Base-by-base conservation (phyloP, 345 rosid genomes). In the Aquilaria sinensis region DNA sequence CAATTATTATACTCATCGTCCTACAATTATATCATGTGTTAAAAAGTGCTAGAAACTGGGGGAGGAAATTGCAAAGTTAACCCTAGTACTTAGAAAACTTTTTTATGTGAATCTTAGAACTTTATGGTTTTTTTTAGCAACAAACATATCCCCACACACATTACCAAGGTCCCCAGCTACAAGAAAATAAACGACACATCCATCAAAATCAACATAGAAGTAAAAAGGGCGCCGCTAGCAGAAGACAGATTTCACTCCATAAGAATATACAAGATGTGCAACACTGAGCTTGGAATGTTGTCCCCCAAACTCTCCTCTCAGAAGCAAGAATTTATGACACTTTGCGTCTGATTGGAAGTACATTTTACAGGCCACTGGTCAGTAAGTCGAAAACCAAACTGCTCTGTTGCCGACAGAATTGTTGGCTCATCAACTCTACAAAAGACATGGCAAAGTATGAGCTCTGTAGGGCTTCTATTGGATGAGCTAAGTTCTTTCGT, bases 361-460 rank as follows among this genome's bases (percentile, higher is more conserved):
- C 70, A 67, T 65, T 64, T 73, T 2, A 62, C 8, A 3, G 83
- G 81, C 96, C 98, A 93, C 60, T 72, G 81, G 62, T 86, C 92
- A 9, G 73, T 85, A 61, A 93, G 75, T 71, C 48, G 72, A 72
- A 90, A 93, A 51, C 90, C 98, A 58, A 55, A 77, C 72, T 66
- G 73, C 37, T 80, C 72, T 14, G 98, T 94, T 48, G 88, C 85
- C 31, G 83, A 74, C 30, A 90, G 75, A 5, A 88, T 72, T 12
- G 82, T 84, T 5, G 75, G 72, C 73, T 93, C 98, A 72, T 88
- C 96, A 23, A 88, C 98, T 60, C 78, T 79, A 16, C 94, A 88
- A 8, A 89, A 68, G 63, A 88, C 65, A 66, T 90, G 96, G 60
- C 94, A 90, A 6, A 90, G 84, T 68, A 93, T 83, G 51, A 93